These are phyloP conservation scores for Xylaria sp. DNA, from an alignment of 2,329 filamentous ascomycete genomes.

Conservation along the genomic window DNA sequence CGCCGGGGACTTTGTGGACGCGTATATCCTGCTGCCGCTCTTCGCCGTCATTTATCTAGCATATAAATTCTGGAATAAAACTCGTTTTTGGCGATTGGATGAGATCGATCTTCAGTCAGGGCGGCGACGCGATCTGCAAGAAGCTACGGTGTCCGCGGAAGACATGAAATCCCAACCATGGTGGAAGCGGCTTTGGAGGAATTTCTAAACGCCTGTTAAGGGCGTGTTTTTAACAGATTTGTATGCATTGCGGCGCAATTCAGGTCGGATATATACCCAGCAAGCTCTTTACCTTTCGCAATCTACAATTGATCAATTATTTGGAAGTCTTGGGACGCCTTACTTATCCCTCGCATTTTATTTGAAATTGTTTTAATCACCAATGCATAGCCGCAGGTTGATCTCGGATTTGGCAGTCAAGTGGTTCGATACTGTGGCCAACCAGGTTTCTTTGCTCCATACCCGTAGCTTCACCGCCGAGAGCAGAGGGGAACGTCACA, in stretches of 20 bases:
- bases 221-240: not conserved
- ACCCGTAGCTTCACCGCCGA: not conserved
- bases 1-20: slow-evolving; percentile 65
- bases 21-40: slow-evolving; percentile 65
- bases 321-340: too few species aligned
- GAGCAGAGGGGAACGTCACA: slow-evolving; percentile 18
- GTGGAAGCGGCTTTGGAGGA: slow-evolving; percentile 53
- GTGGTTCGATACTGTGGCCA: not conserved
- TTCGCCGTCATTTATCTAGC: slow-evolving; percentile 62
- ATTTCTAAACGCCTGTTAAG: slow-evolving; percentile 42
- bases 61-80: slow-evolving; percentile 62
- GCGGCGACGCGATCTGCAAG: slow-evolving; percentile 60
- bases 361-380: not conserved
- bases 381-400: not conserved
- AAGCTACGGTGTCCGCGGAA: slow-evolving; percentile 44
- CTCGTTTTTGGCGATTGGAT: slow-evolving; percentile 53
- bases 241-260: too few species aligned
- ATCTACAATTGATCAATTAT: not conserved
- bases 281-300: not conserved
- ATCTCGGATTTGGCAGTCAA: not conserved
- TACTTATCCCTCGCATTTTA: not conserved
- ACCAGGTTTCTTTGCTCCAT: not conserved
- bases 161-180: slow-evolving; percentile 40
- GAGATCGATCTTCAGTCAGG: slow-evolving; percentile 64
- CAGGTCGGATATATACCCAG: slow-evolving; percentile 12